Evolutionary conservation across 352 stramenopile species (phyloP).

Genomic region (Globisporangium nodosum): DNA sequence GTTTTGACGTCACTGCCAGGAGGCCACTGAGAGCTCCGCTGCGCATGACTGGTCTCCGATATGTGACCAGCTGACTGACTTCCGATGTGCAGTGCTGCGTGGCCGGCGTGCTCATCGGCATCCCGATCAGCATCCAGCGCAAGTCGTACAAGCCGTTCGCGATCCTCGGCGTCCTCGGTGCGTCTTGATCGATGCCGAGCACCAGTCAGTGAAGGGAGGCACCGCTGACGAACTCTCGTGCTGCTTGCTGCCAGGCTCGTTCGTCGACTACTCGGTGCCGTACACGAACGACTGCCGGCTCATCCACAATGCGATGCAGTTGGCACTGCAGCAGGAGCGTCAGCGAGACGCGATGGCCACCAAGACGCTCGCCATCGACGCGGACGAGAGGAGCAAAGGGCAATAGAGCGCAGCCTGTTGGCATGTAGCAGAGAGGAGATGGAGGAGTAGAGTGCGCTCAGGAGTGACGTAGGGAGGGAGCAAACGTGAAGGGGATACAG

Average conservation of each 20-base stretch:
- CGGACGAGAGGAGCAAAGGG: background rate
- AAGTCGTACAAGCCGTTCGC: conserved; percentile 81
- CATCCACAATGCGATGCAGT: conserved; percentile 74
- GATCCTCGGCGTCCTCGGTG: conserved; percentile 68
- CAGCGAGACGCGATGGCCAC: conserved; percentile 23
- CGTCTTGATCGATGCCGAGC: background rate
- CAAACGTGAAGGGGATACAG: background rate
- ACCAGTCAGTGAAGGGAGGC: too few relatives aligned
- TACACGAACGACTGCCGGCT: conserved; percentile 78
- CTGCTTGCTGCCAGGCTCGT: conserved; percentile 43
- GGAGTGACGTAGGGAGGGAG: background rate
- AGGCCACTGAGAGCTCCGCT: too few relatives aligned
- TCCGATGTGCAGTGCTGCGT: conserved; percentile 50
- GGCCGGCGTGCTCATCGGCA: conserved; percentile 70
- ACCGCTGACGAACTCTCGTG: background rate
- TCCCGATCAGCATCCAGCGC: conserved; percentile 77
- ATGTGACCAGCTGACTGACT: background rate
- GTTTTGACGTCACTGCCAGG: too few relatives aligned
- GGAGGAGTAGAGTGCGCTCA: background rate
- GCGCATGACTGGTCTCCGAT: too few relatives aligned
- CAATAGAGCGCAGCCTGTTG: background rate
- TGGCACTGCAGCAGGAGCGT: conserved; percentile 59
- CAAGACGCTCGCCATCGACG: conserved; percentile 8
- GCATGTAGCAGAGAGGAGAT: background rate
- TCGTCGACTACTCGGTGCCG: conserved; percentile 81